Conservation (phyloP, 768 basidiomycete species). For the Leccinum longicurvipes region DNA sequence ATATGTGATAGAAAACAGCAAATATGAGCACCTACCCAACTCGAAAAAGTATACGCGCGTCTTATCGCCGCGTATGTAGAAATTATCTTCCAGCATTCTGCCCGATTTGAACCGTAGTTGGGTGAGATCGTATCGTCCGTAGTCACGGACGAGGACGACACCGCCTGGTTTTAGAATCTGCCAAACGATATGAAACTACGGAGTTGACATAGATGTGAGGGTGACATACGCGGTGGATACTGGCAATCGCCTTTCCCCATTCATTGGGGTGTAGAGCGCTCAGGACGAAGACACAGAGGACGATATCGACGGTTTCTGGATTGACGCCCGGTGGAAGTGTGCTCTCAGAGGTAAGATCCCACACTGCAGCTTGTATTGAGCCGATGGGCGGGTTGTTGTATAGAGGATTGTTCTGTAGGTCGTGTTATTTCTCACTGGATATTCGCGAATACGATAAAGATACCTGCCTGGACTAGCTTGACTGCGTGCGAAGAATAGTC, state of each 20-base stretch:
- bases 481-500: slow-evolving; percentile 91
- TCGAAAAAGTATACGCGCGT: slow-evolving; percentile 98
- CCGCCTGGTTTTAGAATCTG: slow-evolving; percentile 93
- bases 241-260: slow-evolving; percentile 80
- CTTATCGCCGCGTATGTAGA: slow-evolving; percentile 96
- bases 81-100: slow-evolving; percentile 86
- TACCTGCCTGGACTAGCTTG: slow-evolving; percentile 77
- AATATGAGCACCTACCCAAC: slow-evolving; percentile 47
- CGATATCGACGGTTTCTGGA: slow-evolving; percentile 76
- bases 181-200: background rate
- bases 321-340: slow-evolving; percentile 61
- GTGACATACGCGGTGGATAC: slow-evolving; percentile 64
- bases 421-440: background rate
- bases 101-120: slow-evolving; percentile 90
- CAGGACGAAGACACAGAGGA: slow-evolving; percentile 91
- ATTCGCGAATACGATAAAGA: background rate
- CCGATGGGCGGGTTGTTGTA: slow-evolving; percentile 69
- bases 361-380: slow-evolving; percentile 73
- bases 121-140: slow-evolving; percentile 92
- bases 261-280: slow-evolving; percentile 92
- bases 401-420: slow-evolving; percentile 60
- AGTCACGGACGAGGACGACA: slow-evolving; percentile 82
- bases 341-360: slow-evolving; percentile 77
- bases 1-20: background rate
- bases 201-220: background rate